Evolutionary conservation across 345 rosid species (phyloP), one percentile per base, ranked within the genome.

Genomic region (thale cress (Arabidopsis thaliana)): DNA sequence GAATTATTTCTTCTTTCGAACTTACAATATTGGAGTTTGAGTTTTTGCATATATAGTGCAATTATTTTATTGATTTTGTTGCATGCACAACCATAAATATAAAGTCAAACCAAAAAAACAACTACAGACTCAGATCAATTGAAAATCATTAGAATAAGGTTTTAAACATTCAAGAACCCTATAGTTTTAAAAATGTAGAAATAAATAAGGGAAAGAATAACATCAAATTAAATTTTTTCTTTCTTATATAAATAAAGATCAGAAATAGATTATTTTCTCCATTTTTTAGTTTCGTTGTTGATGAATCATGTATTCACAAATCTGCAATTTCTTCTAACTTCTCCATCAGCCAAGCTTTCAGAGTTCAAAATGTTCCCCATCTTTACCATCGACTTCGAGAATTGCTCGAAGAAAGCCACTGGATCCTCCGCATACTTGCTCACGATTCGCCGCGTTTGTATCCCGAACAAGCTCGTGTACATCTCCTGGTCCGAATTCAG

Each of bases 401-500:
- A 94, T 51, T 90, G 95, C 73, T 88, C 79, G 78, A 94, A 91
- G 83, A 94, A 94, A 53, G 88, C 93, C 33, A 73, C 7, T 0
- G 87, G 24, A 41, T 94, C 83, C 23, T 80, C 84, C 8, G 97
- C 96, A 36, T 87, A 91, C 59, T 83, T 84, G 30, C 65, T 56
- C 69, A 94, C 98, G 4, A 91, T 84, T 30, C 75, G 63, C 62
- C 71, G 85, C 0, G 98, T 94, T 69, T 87, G 79, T 13, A 89
- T 14, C 2, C 83, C 94, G 11, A 89, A 68, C 8, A 83, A 1
- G 78, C 97, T 90, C 4, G 81, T 65, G 78, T 89, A 89, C 74
- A 94, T 66, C 76, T 85, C 95, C 77, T 94, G 98, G 83, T 94
- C 98, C 2, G 98, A 91, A 12, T 75, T 90, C 20, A 94, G 57